phyloP scores from a whole-genome alignment of 2,329 filamentous ascomycete genomes.

The Claviceps citrina region DNA sequence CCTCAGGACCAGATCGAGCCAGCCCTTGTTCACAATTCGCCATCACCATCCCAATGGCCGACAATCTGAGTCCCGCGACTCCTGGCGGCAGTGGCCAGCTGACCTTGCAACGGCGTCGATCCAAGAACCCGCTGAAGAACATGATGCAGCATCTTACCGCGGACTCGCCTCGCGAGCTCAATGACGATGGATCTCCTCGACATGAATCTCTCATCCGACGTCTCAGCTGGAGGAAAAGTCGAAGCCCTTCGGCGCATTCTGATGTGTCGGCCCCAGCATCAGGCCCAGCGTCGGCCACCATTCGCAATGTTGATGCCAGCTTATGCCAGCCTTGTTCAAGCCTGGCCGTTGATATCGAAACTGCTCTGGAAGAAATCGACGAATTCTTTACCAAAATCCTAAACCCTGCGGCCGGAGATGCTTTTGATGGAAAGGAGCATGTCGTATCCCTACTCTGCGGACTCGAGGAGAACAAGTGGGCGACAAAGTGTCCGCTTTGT shows the following conservation, averaged over 20 bases:
- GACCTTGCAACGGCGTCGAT: constrained; percentile 17
- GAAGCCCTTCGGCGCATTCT: constrained; percentile 21
- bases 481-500: constrained; percentile 20
- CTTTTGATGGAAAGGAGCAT: constrained; percentile 19
- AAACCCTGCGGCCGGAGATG: constrained; percentile 16
- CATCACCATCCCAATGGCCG: constrained; percentile 11
- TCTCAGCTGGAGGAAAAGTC: constrained; percentile 21
- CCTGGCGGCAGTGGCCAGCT: constrained; percentile 12
- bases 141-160: constrained; percentile 25
- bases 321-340: constrained; percentile 18
- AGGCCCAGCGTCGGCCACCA: constrained; percentile 8
- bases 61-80: constrained; percentile 14
- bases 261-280: constrained; percentile 11
- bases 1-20: background rate
- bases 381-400: constrained; percentile 14
- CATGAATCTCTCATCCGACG: constrained; percentile 20
- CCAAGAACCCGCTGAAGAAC: constrained; percentile 20
- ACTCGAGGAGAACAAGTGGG: constrained; percentile 19
- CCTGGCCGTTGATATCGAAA: constrained; percentile 19
- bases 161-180: constrained; percentile 15
- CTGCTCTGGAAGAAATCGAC: constrained; percentile 19
- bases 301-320: constrained; percentile 16
- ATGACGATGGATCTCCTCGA: constrained; percentile 15
- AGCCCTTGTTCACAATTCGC: background rate
- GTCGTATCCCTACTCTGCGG: constrained; percentile 14